Percentiles rank a stretch among this genome's conserved stretches.
Evolutionary conservation across 2,329 filamentous ascomycete genomes (phyloP).

Genomic region (Penicillium sp.): DNA sequence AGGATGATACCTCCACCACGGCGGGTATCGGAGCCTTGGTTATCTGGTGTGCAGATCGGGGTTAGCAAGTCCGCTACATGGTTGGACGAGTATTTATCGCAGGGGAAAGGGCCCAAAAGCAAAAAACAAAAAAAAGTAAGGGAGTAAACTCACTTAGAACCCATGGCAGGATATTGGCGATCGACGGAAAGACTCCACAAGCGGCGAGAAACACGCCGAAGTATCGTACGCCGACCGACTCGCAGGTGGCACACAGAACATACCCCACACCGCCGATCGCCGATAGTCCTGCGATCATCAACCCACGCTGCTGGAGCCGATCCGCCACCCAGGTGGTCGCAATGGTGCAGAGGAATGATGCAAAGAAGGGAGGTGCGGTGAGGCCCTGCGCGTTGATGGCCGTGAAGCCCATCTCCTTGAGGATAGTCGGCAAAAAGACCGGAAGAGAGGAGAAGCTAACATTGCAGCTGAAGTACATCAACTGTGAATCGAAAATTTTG

Average conservation of each 20-base stretch:
- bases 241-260: constrained; percentile 65
- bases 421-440: constrained; percentile 68
- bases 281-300: constrained; percentile 64
- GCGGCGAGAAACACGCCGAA: constrained; percentile 62
- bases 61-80: neutral
- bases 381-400: constrained; percentile 72
- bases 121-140: neutral
- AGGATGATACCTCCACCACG: constrained; percentile 70
- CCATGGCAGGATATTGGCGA: constrained; percentile 74
- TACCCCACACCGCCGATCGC: constrained; percentile 67
- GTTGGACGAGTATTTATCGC: neutral
- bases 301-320: constrained; percentile 66
- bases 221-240: constrained; percentile 58
- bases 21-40: constrained; percentile 72
- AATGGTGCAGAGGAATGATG: constrained; percentile 69
- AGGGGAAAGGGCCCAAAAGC: neutral
- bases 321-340: constrained; percentile 69
- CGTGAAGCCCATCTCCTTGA: constrained; percentile 71
- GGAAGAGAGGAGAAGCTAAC: constrained; percentile 70
- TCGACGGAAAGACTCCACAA: constrained; percentile 68
- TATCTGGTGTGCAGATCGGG: constrained; percentile 54
- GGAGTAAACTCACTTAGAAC: constrained; percentile 57
- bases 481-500: constrained; percentile 24
- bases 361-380: constrained; percentile 72
- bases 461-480: constrained; percentile 67